phyloP scores from a whole-genome alignment of 345 rosid species.

The Corchorus capsularis region DNA sequence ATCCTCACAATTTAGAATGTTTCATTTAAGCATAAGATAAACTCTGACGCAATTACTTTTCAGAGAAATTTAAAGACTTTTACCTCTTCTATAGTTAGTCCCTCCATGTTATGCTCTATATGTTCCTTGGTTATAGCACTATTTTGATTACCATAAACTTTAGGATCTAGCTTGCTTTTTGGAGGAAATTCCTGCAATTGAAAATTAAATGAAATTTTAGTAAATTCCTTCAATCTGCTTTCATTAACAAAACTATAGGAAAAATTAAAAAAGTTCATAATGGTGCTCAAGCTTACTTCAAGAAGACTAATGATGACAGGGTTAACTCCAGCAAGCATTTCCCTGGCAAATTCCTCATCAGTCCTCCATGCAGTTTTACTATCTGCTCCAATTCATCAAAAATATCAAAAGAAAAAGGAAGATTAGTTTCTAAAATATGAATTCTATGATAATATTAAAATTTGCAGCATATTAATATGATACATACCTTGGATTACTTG shows the following conservation, averaged over 20 bases:
- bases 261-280: neutral
- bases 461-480: no score
- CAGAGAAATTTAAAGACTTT: neutral
- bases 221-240: neutral
- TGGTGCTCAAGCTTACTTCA: conserved; percentile 33
- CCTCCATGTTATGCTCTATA: conserved; percentile 47
- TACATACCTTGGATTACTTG: conserved; percentile 62
- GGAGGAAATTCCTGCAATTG: conserved; percentile 70
- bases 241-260: neutral
- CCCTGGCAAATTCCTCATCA: conserved; percentile 78
- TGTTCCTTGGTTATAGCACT: conserved; percentile 51
- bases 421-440: neutral
- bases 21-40: neutral
- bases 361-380: conserved; percentile 66
- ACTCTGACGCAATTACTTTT: neutral
- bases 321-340: conserved; percentile 82
- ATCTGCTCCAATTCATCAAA: conserved; percentile 35
- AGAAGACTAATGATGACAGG: conserved; percentile 63
- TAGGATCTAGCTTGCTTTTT: conserved; percentile 55
- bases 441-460: no score
- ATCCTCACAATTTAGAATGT: neutral
- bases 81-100: conserved; percentile 56
- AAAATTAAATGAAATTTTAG: neutral
- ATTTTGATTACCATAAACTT: conserved; percentile 50
- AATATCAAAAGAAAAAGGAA: neutral